These are phyloP conservation scores for Sinapis alba DNA, from an alignment of 441 rosid species.

Conservation along the genomic window DNA sequence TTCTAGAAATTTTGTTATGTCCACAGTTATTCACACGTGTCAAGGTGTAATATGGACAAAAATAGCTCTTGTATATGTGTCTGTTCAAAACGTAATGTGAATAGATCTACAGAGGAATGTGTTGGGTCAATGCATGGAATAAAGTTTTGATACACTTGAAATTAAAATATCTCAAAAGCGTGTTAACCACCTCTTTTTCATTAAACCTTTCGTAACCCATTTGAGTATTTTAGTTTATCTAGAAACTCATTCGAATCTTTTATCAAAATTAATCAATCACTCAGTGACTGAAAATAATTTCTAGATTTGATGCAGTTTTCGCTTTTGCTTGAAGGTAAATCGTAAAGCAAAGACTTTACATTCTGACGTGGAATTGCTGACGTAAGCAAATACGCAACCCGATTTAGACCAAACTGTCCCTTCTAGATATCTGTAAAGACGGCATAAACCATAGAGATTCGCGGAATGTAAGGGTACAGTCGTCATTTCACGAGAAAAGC, in stretches of 20 bases:
- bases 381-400: slow-evolving; percentile 35
- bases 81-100: slow-evolving; percentile 27
- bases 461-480: neutral
- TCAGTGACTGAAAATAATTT: slow-evolving; percentile 3
- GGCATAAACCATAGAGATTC: neutral
- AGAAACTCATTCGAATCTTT: slow-evolving; percentile 12
- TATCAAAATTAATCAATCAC: slow-evolving; percentile 18
- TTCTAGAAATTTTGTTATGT: too few species aligned
- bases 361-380: slow-evolving; percentile 22
- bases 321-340: slow-evolving; percentile 32
- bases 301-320: slow-evolving; percentile 23
- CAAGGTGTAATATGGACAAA: neutral
- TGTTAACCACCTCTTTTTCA: slow-evolving; percentile 1
- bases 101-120: neutral
- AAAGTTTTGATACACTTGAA: slow-evolving; percentile 25
- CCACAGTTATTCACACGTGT: slow-evolving; percentile 14
- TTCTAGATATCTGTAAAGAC: neutral
- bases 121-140: slow-evolving; percentile 34
- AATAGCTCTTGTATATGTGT: neutral
- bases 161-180: slow-evolving; percentile 24
- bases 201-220: neutral
- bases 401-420: slow-evolving; percentile 16
- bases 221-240: neutral
- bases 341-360: slow-evolving; percentile 6
- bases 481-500: slow-evolving; percentile 6